Evolutionary conservation across 768 basidiomycete species (phyloP), one percentile per base, ranked within the genome.

Genomic region (Sutorius australiensis): DNA sequence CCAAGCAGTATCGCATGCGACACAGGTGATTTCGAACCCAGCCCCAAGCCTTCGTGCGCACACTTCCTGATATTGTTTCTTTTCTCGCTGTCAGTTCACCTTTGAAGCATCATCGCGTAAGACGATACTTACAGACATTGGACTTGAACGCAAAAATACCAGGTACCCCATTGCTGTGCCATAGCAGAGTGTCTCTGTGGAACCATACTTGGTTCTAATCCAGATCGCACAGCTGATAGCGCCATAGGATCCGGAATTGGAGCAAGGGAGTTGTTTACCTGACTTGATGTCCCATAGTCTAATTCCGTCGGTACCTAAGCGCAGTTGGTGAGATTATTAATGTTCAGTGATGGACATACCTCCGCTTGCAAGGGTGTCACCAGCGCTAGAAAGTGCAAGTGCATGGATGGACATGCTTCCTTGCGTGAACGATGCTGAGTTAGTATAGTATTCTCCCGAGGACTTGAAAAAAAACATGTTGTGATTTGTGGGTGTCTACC

Each of bases 1-100:
- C 47, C 47, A 53, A 30, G 36, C 12, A 2, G 36, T 19, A 45
- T 55, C 48, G 17, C 28, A 46, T 5, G 54, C 6, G 16, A 58
- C 3, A 11, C 50, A 58, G 16, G 54, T 56, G 19, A 58, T 52
- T 38, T 58, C 47, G 21, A 56, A 48, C 3, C 57, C 50, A 0
- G 24, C 40, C 4, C 57, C 51, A 6, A 59, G 55, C 9, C 51
- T 33, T 28, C 19, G 32, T 16, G 27, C 19, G 10, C 58, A 59
- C 7, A 57, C 53, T 32, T 59, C 45, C 32, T 59, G 58, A 41
- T 34, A 59, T 4, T 39, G 28, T 37, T 39, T 55, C 51, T 56
- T 30, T 5, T 30, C 21, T n/a, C 33, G 8, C 9, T n/a, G 16
- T 46, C 33, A 34, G 46, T 24, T n/a, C 9, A 5, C 27, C 16